phyloP scores from a whole-genome alignment of 2,329 filamentous ascomycete species.

The Rosellinia necatrix region DNA sequence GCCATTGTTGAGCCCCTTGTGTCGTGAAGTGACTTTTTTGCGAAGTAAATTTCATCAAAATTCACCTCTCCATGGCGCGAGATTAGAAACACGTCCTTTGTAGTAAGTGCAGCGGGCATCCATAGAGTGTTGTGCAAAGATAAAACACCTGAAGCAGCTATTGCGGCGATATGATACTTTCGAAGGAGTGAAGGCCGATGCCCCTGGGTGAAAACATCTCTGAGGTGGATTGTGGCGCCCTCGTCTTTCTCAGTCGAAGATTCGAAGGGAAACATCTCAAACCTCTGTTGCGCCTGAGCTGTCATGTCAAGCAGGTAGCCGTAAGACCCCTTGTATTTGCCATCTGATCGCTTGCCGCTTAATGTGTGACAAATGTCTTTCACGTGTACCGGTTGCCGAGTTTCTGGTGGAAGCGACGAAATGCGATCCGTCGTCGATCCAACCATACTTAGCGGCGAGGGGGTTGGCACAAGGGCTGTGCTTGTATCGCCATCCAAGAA shows the following conservation, averaged over 20 bases:
- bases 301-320: conserved; percentile 22
- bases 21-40: conserved; percentile 11
- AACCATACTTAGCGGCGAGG: background rate
- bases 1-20: background rate
- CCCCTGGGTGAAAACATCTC: conserved; percentile 8
- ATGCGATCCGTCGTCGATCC: background rate
- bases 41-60: conserved; percentile 22
- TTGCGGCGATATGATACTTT: conserved; percentile 27
- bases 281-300: conserved; percentile 3
- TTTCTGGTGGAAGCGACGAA: background rate
- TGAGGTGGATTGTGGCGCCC: conserved; percentile 1
- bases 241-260: conserved; percentile 1
- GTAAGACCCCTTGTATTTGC: background rate
- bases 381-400: conserved; percentile 8
- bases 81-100: conserved; percentile 27
- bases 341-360: background rate
- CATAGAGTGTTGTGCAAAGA: conserved; percentile 34
- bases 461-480: background rate
- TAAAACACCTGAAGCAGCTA: conserved; percentile 31
- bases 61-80: conserved; percentile 17
- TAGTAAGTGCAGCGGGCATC: conserved; percentile 25
- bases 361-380: conserved; percentile 23
- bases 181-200: conserved; percentile 19
- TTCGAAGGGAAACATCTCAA: conserved; percentile 18
- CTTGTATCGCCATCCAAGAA: conserved; percentile 1